Conservation (phyloP, 1,139 yeast genomes). For the Scheffersomyces illinoinensis region DNA sequence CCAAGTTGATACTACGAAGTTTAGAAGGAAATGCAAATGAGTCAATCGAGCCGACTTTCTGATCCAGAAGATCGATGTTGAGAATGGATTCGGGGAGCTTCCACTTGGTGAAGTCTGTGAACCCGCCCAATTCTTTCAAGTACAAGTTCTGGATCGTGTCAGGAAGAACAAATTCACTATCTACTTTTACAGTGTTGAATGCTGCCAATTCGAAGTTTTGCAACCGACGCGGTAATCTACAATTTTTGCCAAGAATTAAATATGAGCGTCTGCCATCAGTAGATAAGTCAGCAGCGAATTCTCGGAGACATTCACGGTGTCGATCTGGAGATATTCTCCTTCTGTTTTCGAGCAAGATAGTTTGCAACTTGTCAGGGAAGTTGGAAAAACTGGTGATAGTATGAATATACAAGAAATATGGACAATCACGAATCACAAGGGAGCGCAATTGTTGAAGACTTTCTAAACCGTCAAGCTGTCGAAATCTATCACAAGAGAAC, state of each 20-base stretch:
- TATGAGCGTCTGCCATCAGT: not conserved
- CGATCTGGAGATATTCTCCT: not conserved
- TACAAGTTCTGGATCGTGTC: not conserved
- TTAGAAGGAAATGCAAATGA: not conserved
- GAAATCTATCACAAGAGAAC: not conserved
- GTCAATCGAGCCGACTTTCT: not conserved
- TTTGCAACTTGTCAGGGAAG: not conserved
- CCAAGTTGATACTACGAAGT: not conserved
- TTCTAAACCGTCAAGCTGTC: not conserved
- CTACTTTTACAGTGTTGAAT: not conserved
- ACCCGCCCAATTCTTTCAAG: not conserved
- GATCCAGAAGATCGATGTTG: not conserved
- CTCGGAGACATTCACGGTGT: not conserved
- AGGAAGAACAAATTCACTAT: not conserved
- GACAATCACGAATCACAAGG: not conserved
- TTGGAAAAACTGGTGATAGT: not conserved
- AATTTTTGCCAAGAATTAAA: not conserved
- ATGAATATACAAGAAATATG: constrained; percentile 1
- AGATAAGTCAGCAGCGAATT: not conserved
- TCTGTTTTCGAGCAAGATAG: not conserved
- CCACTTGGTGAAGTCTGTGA: not conserved
- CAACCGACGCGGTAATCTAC: not conserved
- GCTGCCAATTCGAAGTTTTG: not conserved
- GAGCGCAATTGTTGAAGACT: not conserved
- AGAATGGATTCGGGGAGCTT: not conserved